Evolutionary conservation across 2,329 filamentous ascomycete species (phyloP).

Genomic region (Exophiala aquamarina): DNA sequence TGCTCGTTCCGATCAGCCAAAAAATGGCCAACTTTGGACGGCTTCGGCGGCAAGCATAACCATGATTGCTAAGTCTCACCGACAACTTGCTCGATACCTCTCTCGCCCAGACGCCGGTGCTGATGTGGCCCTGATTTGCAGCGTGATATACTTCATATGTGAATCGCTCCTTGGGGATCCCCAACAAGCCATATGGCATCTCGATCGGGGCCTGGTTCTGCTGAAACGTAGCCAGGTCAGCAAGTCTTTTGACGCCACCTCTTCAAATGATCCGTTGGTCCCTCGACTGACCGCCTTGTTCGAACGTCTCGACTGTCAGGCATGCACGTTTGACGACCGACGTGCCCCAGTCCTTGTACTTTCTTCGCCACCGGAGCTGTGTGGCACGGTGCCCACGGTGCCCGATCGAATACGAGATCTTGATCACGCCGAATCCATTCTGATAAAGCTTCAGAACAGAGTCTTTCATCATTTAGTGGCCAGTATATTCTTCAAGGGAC

Average conservation of each 20-base stretch:
- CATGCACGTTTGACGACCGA: slow-evolving; percentile 22
- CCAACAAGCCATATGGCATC: slow-evolving; percentile 27
- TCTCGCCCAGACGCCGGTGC: slow-evolving; percentile 19
- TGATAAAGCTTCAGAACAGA: slow-evolving; percentile 29
- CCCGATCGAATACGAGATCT: slow-evolving; percentile 8
- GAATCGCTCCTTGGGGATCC: slow-evolving; percentile 29
- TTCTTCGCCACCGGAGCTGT: slow-evolving; percentile 5
- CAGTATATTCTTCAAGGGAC: slow-evolving; percentile 14
- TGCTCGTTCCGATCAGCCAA: background rate
- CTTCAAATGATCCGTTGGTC: slow-evolving; percentile 16
- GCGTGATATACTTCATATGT: slow-evolving; percentile 30
- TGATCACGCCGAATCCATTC: slow-evolving; percentile 17
- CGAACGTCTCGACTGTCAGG: slow-evolving; percentile 27
- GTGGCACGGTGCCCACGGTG: slow-evolving; percentile 6
- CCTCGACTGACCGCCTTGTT: slow-evolving; percentile 13
- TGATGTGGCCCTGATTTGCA: slow-evolving; percentile 30
- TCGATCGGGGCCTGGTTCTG: slow-evolving; percentile 28
- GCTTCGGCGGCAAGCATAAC: slow-evolving; percentile 3
- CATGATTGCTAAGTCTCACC: slow-evolving; percentile 29
- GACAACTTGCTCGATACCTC: slow-evolving; percentile 29
- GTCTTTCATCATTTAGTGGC: slow-evolving; percentile 24
- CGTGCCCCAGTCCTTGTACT: slow-evolving; percentile 20
- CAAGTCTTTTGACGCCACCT: background rate
- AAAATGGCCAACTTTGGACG: background rate
- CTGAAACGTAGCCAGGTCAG: slow-evolving; percentile 19